phyloP scores from a whole-genome alignment of 768 basidiomycete species.

The Candolleomyces efflorescens region DNA sequence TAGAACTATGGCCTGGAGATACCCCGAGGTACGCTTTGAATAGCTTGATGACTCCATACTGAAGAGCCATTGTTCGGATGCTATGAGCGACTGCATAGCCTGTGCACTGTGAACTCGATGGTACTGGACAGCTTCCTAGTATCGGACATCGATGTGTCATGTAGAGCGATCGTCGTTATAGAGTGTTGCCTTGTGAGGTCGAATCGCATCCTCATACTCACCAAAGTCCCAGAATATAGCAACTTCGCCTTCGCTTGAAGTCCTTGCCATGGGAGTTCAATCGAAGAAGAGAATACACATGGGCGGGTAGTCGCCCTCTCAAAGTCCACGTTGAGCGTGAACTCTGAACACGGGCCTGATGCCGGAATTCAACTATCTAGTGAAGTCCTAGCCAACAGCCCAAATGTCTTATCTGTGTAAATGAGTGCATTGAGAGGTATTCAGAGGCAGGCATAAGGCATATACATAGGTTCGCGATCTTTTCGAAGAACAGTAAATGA shows the following conservation, averaged over 20 bases:
- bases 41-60: slow-evolving; percentile 24
- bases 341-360: too few species aligned
- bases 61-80: slow-evolving; percentile 21
- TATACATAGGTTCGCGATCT: too few species aligned
- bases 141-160: neutral
- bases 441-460: too few species aligned
- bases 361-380: too few species aligned
- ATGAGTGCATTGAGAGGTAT: too few species aligned
- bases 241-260: slow-evolving; percentile 10
- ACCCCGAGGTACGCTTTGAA: slow-evolving; percentile 29
- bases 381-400: too few species aligned
- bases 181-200: neutral
- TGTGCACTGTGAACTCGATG: slow-evolving; percentile 14
- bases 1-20: slow-evolving; percentile 12
- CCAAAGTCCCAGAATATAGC: slow-evolving; percentile 25
- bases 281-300: neutral
- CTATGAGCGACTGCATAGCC: slow-evolving; percentile 23
- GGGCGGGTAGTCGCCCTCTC: too few species aligned
- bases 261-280: neutral
- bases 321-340: too few species aligned
- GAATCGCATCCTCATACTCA: slow-evolving; percentile 8
- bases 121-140: slow-evolving; percentile 28
- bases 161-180: too few species aligned
- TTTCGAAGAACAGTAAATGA: too few species aligned
- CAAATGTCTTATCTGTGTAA: too few species aligned